Evolutionary conservation across 768 basidiomycete genomes (phyloP), one percentile per base, ranked within the genome.

Genomic region (Rhodotorula babjevae): DNA sequence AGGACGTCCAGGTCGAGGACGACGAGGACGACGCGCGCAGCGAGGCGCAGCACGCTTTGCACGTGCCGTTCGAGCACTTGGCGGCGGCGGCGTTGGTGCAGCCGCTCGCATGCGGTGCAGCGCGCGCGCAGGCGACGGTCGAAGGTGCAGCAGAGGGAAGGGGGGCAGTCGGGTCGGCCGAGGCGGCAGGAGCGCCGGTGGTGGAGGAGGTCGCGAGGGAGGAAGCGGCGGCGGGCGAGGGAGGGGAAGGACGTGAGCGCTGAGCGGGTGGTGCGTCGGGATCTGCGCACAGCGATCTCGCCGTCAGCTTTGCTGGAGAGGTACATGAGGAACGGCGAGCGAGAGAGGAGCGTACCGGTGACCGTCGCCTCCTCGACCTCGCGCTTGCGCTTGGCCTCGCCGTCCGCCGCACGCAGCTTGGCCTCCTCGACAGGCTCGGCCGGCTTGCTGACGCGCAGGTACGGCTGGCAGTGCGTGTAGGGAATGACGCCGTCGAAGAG

Each of bases 381-480:
- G 46, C 72, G 59, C 55, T 71, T 61, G 46, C 63, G 62, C 56
- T 68, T 67, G 33, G 56, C 64, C 25, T 61, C 60, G 33, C 25
- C 44, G 18, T 76, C 76, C 3, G 63, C 64, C 29, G 44, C 66
- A 12, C 46, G 66, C n/a, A 76, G 62, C 36, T 69, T 57, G 27
- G 61, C 53, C 63, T 77, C 78, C 14, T 76, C 71, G n/a, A 63
- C 63, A 25, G 67, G 53, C n/a, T 67, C 65, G 36, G n/a, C 63
- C 8, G 71, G 68, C 31, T 73, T 64, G 15, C 52, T 69, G 61
- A 85, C 84, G 15, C 88, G 83, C 73, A 89, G 84, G 76, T 89
- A 87, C 2, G 90, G 90, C 78, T 92, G 90, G 21, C 86, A 85
- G 31, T 88, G 83, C 86, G 89, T 91, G 76, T 87, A 85, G 0